These are phyloP conservation scores for Pichia sp. DNA, from an alignment of 1,139 yeast genomes.

Conservation along the genomic window DNA sequence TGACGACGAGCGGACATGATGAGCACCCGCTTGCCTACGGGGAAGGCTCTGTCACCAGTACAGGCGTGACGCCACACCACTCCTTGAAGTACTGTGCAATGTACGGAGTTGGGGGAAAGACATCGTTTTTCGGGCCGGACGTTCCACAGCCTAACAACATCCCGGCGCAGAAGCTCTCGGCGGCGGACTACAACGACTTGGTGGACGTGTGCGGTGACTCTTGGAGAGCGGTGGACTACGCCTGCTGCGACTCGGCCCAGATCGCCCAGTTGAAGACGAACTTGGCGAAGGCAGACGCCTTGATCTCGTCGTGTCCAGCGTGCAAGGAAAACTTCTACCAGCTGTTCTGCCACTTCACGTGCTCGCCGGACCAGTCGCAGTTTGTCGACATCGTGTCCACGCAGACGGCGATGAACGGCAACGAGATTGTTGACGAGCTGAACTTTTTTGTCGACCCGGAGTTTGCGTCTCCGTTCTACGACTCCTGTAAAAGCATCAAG, in stretches of 20 bases:
- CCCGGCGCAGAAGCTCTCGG: constrained; percentile 35
- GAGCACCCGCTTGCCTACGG: background rate
- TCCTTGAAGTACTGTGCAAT: constrained; percentile 48
- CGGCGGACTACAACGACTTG: constrained; percentile 45
- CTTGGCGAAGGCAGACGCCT: constrained; percentile 68
- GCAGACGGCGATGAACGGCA: constrained; percentile 47
- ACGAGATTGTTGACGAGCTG: constrained; percentile 66
- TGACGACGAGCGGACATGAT: background rate
- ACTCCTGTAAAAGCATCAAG: constrained; percentile 85
- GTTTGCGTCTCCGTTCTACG: constrained; percentile 63
- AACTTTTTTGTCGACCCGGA: constrained; percentile 52
- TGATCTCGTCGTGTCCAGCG: constrained; percentile 92
- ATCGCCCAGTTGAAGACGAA: constrained; percentile 45
- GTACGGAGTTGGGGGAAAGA: constrained; percentile 69
- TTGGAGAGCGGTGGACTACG: constrained; percentile 42
- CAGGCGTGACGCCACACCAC: constrained; percentile 6
- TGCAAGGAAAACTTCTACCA: constrained; percentile 81
- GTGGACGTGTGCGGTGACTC: constrained; percentile 66
- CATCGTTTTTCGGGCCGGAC: constrained; percentile 69
- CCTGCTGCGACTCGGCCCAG: constrained; percentile 57
- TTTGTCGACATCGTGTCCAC: constrained; percentile 66
- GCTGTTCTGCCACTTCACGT: constrained; percentile 83
- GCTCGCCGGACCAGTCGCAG: constrained; percentile 77
- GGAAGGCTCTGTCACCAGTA: background rate
- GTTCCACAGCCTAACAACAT: constrained; percentile 69